These are phyloP conservation scores for Fusarium sp. DNA, from an alignment of 2,329 filamentous ascomycete species.

Conservation along the genomic window DNA sequence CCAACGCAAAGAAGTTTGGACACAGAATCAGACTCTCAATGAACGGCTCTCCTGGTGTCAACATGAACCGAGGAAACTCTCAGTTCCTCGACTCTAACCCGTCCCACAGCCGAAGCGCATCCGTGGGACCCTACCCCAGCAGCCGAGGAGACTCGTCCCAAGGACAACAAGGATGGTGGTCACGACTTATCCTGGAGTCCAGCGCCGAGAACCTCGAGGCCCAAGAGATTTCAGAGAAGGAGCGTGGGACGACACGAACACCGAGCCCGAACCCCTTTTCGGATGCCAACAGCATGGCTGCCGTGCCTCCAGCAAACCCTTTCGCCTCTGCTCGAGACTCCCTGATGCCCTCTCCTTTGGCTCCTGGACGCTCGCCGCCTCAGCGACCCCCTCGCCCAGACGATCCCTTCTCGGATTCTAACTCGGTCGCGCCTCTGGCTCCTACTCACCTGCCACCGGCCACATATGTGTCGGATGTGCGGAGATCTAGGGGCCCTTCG, in stretches of 20 bases:
- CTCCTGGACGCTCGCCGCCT: slow-evolving; percentile 32
- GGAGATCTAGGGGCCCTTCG: slow-evolving; percentile 59
- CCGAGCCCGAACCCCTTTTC: slow-evolving; percentile 45
- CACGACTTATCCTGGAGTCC: slow-evolving; percentile 52
- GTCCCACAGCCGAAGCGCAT: slow-evolving; percentile 52
- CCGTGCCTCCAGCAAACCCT: slow-evolving; percentile 46
- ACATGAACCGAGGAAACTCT: slow-evolving; percentile 62
- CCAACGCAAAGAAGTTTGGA: slow-evolving; percentile 44
- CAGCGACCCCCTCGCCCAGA: slow-evolving; percentile 29
- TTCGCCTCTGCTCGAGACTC: slow-evolving; percentile 54
- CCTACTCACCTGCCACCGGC: slow-evolving; percentile 46
- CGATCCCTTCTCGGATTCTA: slow-evolving; percentile 59
- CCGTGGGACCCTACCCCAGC: slow-evolving; percentile 33
- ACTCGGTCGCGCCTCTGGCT: slow-evolving; percentile 50
- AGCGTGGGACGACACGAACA: slow-evolving; percentile 20
- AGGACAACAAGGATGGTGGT: slow-evolving; percentile 54
- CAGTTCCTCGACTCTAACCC: slow-evolving; percentile 54
- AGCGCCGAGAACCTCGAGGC: slow-evolving; percentile 51
- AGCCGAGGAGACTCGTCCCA: slow-evolving; percentile 14
- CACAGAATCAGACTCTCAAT: slow-evolving; percentile 32
- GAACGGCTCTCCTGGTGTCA: slow-evolving; percentile 52
- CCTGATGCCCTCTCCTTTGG: slow-evolving; percentile 51
- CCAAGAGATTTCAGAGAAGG: slow-evolving; percentile 34
- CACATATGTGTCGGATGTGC: slow-evolving; percentile 57
- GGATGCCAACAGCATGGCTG: slow-evolving; percentile 55